Evolutionary conservation across 495 filamentous ascomycete species (phyloP).

Genomic region (Tuber umbilicatum): DNA sequence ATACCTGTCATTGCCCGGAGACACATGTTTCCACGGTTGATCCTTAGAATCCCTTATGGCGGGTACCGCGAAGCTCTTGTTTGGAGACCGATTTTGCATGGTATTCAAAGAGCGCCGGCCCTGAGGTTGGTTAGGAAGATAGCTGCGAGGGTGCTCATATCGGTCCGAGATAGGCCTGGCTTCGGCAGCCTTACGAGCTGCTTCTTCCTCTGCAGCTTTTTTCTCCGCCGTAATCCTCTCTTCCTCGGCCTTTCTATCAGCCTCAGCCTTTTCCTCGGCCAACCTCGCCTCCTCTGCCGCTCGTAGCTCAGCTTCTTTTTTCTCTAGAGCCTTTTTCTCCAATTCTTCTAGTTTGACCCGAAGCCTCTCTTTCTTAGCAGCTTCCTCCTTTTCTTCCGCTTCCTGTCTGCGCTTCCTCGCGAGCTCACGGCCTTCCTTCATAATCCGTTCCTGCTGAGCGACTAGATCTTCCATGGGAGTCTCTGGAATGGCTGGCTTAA

Average conservation of each 20-base stretch:
- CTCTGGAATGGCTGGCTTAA: conserved; percentile 40
- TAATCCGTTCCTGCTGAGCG: conserved; percentile 69
- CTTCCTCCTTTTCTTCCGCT: conserved; percentile 73
- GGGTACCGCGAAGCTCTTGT: conserved; percentile 25
- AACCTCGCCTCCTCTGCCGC: conserved; percentile 48
- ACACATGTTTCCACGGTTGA: conserved; percentile 29
- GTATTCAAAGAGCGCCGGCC: conserved; percentile 9
- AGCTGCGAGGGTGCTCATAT: conserved; percentile 19
- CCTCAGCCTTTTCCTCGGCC: conserved; percentile 42
- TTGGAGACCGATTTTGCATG: conserved; percentile 28
- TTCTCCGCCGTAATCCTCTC: conserved; percentile 36
- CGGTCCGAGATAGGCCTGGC: conserved; percentile 11
- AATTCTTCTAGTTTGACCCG: conserved; percentile 72
- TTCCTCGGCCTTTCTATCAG: conserved; percentile 35
- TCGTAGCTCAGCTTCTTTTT: conserved; percentile 56
- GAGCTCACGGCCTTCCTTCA: conserved; percentile 71
- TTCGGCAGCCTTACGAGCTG: conserved; percentile 19
- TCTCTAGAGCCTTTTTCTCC: conserved; percentile 62
- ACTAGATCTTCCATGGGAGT: conserved; percentile 54
- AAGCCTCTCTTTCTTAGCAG: conserved; percentile 72
- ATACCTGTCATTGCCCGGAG: conserved; percentile 26
- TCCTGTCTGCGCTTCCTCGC: conserved; percentile 73
- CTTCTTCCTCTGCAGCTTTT: conserved; percentile 23
- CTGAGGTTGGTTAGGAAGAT: conserved; percentile 22
- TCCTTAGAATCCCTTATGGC: conserved; percentile 31